phyloP scores from a whole-genome alignment of 371 early-diverging fungal species.

The Neoconidiobolus thromboides region DNA sequence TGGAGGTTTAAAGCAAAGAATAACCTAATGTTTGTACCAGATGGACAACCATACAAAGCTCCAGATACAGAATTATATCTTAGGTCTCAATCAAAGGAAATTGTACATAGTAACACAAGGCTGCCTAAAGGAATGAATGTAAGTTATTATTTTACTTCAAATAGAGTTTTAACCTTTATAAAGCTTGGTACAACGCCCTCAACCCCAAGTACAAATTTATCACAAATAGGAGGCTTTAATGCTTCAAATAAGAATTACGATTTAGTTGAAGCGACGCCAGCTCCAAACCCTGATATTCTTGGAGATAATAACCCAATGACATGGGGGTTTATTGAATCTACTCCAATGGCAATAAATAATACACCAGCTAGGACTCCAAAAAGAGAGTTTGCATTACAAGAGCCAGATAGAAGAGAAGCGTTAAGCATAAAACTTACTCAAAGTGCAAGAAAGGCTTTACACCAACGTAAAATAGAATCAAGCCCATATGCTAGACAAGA shows the following conservation, averaged over 20 bases:
- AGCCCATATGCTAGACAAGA: neutral
- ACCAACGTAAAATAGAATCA: neutral
- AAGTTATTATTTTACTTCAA: neutral
- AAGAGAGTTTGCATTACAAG: neutral
- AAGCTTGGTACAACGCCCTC: neutral
- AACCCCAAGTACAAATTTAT: neutral
- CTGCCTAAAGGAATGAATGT: neutral
- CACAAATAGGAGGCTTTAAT: neutral
- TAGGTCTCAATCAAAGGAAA: constrained; percentile 13
- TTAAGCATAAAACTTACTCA: too few relatives aligned
- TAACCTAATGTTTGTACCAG: constrained; percentile 16
- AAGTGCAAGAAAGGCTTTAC: neutral
- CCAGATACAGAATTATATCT: constrained; percentile 3
- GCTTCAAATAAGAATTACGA: constrained; percentile 15
- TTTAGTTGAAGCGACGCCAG: constrained; percentile 47
- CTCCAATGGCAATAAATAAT: constrained; percentile 26
- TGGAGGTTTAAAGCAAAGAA: constrained; percentile 18
- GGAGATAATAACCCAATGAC: constrained; percentile 47
- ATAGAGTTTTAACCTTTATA: neutral
- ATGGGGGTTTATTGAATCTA: constrained; percentile 58
- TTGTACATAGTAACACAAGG: constrained; percentile 11
- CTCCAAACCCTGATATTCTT: constrained; percentile 32
- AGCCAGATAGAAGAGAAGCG: neutral
- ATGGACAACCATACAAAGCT: constrained; percentile 9
- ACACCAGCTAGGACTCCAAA: neutral